These are phyloP conservation scores for Pythium dissotocum DNA, from an alignment of 352 stramenopile species.

Conservation along the genomic window DNA sequence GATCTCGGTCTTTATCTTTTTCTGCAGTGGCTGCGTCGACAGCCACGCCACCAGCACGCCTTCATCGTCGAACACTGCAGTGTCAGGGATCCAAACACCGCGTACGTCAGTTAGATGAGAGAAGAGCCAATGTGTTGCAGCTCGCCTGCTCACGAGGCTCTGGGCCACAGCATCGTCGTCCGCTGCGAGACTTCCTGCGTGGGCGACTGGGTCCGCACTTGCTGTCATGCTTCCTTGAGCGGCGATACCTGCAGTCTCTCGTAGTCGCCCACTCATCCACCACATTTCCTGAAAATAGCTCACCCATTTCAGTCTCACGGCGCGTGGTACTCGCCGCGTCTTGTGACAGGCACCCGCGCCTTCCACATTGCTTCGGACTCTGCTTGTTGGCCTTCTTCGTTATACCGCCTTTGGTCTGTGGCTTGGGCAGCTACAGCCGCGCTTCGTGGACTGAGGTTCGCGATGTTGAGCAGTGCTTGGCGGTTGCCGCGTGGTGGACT, in stretches of 20 bases:
- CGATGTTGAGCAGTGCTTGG: constrained; percentile 11
- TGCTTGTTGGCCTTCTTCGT: background rate
- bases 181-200: background rate
- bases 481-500: constrained; percentile 11
- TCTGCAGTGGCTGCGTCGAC: constrained; percentile 11
- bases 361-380: constrained; percentile 17
- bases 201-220: background rate
- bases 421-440: background rate
- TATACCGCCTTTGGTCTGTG: background rate
- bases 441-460: constrained; percentile 16
- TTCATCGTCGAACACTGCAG: constrained; percentile 43
- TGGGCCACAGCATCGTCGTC: background rate
- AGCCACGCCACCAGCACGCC: constrained; percentile 45
- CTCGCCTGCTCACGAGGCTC: constrained; percentile 12
- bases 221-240: background rate
- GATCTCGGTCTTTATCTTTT: background rate
- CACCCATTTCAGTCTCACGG: background rate
- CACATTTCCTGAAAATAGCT: constrained; percentile 1
- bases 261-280: no score
- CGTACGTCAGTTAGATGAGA: constrained; percentile 26
- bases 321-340: constrained; percentile 10
- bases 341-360: constrained; percentile 3
- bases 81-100: constrained; percentile 35
- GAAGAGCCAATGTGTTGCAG: constrained; percentile 41
- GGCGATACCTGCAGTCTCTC: background rate